Evolutionary conservation across 495 filamentous ascomycete genomes (phyloP), one percentile per base, ranked within the genome.

Genomic region (Talaromyces adpressus): DNA sequence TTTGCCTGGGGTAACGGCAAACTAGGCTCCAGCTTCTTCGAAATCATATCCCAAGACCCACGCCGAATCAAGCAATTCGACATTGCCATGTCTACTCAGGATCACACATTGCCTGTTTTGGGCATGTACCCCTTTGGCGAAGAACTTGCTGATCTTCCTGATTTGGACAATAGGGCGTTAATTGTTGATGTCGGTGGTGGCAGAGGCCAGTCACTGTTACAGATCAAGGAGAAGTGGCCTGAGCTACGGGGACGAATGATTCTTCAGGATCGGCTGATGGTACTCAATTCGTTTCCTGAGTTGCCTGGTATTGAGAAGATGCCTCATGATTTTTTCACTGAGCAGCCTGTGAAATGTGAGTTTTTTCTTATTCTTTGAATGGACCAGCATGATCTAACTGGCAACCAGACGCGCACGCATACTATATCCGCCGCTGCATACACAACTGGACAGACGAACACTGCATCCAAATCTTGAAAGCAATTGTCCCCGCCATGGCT

Each of bases 111-210:
- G 25, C 67, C 65, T 20, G 63, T 67, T 45, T 30, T 71, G 18
- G 69, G 69, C 8, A 69, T 71, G 62, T 71, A 65, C 54, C 69
- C 69, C 14, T 69, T 71, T 69, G 89, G 86, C 6, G 80, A 81
- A n/a, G 90, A 92, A 72, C 78, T 93, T 45, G 87, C 87, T 34
- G 84, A 91, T 70, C 82, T 91, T 4, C 82, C 87, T 54, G 90
- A 92, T 27, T 25, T 54, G 12, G 59, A 57, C 3, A 52, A 16
- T 32, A 16, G 64, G 16, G 49, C 61, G 22, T 67, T 87, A 1
- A 65, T 87, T 2, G 81, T 86, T n/a, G 85, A 87, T 69, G 72
- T 85, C 1, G 84, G 76, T 29, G 84, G 82, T 12, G 74, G 73
- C 11, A 51, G 67, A 2, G 84, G 84, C 1, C 79, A 85, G 52